Evolutionary conservation across 2,329 filamentous ascomycete species (phyloP), one percentile per base, ranked within the genome.

Genomic region (Plectosphaerella cucumerina): DNA sequence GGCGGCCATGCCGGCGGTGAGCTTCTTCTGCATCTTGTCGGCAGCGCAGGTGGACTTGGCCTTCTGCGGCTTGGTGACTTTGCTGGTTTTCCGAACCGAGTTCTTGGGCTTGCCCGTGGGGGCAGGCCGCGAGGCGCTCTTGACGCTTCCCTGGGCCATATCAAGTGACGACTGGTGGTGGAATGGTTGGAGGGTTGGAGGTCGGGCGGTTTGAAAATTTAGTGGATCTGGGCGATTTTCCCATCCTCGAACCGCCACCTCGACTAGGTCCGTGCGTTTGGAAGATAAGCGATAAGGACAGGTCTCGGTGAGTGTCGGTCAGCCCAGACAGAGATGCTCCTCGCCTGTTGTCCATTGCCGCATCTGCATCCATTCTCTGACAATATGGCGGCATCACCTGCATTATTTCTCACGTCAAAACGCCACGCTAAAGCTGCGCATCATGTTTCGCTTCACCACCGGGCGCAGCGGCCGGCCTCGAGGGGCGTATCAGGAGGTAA

Each of bases 111-210:
- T 65, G 26, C 65, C 62, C 56, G 71, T 73, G 54, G 70, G 59
- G 37, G 70, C 60, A 18, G 72, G 65, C 52, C 72, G 67, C 37
- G 70, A 64, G 33, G 71, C 64, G 53, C 74, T 76, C 59, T 82
- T 82, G 45, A 78, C 60, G 6, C 70, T 63, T 57, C 80, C 80
- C 67, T 84, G 80, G 3, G 74, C 78, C 80, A 84, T 82, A 31
- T 31, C 26, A 11, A 31, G n/a, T 42, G 39, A 5, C 35, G 35
- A 10, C n/a, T 31, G 26, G 34, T 52, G 39, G 11, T 17, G 34
- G 21, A 26, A 14, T 49, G 50, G 23, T 18, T 37, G 35, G n/a
- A 39, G 18, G 12, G 44, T 3, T 21, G n/a, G 17, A 35, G 6
- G 17, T 37, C 18, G 44, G 35, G 17, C 14, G 17, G 11, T 18